A percentile compares a stretch with the other conserved stretches of the same genome.
phyloP scores from a whole-genome alignment of 176 grass and related monocot species.

The Lolium perenne region DNA sequence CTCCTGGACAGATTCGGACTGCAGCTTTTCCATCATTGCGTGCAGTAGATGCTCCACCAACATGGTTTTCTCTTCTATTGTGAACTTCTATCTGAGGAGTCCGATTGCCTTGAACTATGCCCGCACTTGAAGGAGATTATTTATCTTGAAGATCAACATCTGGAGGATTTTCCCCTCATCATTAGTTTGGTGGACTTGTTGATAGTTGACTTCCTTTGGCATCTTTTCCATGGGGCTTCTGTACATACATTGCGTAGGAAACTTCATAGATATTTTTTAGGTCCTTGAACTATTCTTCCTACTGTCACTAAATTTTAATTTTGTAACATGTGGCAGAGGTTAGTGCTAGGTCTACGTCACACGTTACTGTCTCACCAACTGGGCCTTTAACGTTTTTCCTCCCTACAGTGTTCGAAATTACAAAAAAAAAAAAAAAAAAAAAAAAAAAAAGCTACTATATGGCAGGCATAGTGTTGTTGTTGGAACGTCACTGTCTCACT shows the following conservation, averaged over 20 bases:
- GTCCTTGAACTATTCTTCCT: neutral
- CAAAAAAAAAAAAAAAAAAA: too few relatives aligned
- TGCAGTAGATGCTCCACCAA: conserved; percentile 10
- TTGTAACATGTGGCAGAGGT: neutral
- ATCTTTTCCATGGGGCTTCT: neutral
- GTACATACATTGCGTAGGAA: neutral
- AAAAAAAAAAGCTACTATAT: too few relatives aligned
- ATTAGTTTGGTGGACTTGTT: neutral
- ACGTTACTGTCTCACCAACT: neutral
- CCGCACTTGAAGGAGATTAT: neutral
- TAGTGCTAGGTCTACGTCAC: neutral
- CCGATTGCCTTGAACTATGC: conserved; percentile 1
- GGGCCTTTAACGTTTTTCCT: neutral
- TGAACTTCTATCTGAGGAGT: conserved; percentile 2
- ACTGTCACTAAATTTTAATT: neutral
- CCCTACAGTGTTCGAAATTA: neutral
- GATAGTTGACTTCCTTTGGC: neutral
- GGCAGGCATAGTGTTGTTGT: neutral
- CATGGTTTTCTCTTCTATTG: conserved; percentile 18
- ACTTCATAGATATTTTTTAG: neutral
- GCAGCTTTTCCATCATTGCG: conserved; percentile 4
- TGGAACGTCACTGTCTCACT: conserved; percentile 6
- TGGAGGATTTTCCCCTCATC: neutral
- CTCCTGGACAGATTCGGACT: neutral
- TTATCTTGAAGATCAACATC: neutral